phyloP scores from a whole-genome alignment of 495 filamentous ascomycete species.

The Penicillium salamii region DNA sequence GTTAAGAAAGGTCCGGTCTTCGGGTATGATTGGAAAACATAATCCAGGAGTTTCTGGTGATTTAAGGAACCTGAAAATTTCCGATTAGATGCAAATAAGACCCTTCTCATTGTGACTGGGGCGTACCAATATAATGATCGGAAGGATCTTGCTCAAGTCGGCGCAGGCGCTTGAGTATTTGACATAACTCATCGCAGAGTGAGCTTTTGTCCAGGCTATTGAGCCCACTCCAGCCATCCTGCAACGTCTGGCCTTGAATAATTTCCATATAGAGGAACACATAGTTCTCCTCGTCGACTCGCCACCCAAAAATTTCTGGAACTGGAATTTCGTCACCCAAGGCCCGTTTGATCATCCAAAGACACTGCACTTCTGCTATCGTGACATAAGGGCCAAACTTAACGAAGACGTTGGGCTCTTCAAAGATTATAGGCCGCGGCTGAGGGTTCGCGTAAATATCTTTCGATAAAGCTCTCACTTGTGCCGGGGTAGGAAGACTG shows the following conservation, averaged over 20 bases:
- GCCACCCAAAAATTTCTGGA: slow-evolving; percentile 49
- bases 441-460: slow-evolving; percentile 9
- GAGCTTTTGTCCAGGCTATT: slow-evolving; percentile 25
- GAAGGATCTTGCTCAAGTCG: slow-evolving; percentile 30
- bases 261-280: slow-evolving; percentile 52
- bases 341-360: slow-evolving; percentile 36
- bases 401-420: slow-evolving; percentile 39
- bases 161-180: slow-evolving; percentile 26
- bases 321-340: slow-evolving; percentile 37
- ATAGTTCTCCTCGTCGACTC: slow-evolving; percentile 32
- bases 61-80: slow-evolving; percentile 30
- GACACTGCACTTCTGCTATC: slow-evolving; percentile 41
- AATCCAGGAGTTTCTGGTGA: slow-evolving; percentile 25
- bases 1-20: slow-evolving; percentile 35
- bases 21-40: slow-evolving; percentile 28
- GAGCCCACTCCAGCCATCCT: slow-evolving; percentile 35
- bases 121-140: slow-evolving; percentile 31
- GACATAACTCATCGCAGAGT: slow-evolving; percentile 35
- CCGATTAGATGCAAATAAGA: neutral
- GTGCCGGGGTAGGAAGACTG: slow-evolving; percentile 17
- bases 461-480: slow-evolving; percentile 23
- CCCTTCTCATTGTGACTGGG: neutral
- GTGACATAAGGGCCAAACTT: slow-evolving; percentile 42
- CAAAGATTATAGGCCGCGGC: slow-evolving; percentile 28
- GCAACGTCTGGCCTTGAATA: slow-evolving; percentile 35